A percentile compares a stretch with the other conserved stretches of the same genome.
Conservation (phyloP, 140 eudicot species). For the Cichorium intybus region DNA sequence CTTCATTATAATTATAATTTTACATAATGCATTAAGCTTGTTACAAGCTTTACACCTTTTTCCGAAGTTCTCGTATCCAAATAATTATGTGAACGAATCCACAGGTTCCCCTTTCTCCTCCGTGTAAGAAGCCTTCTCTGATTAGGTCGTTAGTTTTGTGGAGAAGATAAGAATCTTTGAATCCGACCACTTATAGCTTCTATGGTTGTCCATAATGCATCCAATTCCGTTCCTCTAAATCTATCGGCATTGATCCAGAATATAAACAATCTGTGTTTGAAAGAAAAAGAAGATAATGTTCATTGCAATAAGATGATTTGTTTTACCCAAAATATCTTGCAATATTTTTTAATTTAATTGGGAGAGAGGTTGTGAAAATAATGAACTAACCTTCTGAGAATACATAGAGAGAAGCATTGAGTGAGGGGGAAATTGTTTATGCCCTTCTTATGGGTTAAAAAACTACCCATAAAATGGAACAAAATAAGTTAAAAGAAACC, state of each 20-base stretch:
- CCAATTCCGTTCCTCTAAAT: too few relatives aligned
- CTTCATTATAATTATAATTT: too few relatives aligned
- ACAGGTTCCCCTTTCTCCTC: slow-evolving; percentile 52
- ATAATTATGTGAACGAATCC: too few relatives aligned
- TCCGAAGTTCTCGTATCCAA: too few relatives aligned
- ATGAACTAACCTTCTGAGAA: slow-evolving; percentile 56
- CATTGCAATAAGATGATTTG: slow-evolving; percentile 89
- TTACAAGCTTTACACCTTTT: too few relatives aligned
- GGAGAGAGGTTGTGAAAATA: slow-evolving; percentile 1
- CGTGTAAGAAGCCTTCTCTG: slow-evolving; percentile 39
- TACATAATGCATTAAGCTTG: too few relatives aligned
- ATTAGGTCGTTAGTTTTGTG: slow-evolving; percentile 36
- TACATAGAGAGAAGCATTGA: slow-evolving; percentile 57
- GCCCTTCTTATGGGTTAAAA: slow-evolving; percentile 66
- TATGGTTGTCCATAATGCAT: slow-evolving; percentile 68
- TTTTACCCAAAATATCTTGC: slow-evolving; percentile 66
- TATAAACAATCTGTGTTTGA: too few relatives aligned
- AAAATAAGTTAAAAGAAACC: too few relatives aligned
- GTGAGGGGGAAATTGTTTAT: slow-evolving; percentile 43
- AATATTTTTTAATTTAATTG: too few relatives aligned
- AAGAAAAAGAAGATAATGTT: slow-evolving; percentile 62
- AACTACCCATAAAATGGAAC: too few relatives aligned
- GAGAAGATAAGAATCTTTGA: slow-evolving; percentile 50
- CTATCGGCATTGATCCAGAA: slow-evolving; percentile 63
- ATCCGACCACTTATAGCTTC: slow-evolving; percentile 79